Evolutionary conservation across 192 early-diverging fungal species (phyloP).

Genomic region (Hyaloraphidium curvatum): DNA sequence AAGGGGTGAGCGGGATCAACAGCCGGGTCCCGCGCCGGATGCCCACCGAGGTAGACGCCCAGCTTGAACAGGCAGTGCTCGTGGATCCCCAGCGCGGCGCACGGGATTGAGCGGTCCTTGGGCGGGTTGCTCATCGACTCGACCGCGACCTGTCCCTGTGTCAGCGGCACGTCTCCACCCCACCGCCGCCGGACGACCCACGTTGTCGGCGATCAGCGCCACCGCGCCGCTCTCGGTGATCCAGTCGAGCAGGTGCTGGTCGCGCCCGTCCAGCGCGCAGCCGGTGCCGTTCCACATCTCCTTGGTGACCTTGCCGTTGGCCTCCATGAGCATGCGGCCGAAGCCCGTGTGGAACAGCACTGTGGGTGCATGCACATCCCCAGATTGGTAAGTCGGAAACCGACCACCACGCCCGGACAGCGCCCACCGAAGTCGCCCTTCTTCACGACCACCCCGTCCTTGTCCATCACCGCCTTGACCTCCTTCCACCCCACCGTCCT

Average conservation of each 20-base stretch:
- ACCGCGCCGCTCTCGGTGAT: neutral
- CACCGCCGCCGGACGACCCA: too few species aligned
- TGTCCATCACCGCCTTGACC: neutral
- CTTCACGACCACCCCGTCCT: neutral
- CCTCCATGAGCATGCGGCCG: neutral
- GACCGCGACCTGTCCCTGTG: too few species aligned
- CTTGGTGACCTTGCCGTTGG: neutral
- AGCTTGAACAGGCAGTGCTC: neutral
- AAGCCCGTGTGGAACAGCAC: slow-evolving; percentile 4
- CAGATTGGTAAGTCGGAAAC: neutral
- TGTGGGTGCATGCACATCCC: neutral
- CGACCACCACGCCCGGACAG: neutral
- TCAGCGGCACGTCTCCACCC: too few species aligned
- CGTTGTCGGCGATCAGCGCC: neutral
- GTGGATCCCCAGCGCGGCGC: neutral
- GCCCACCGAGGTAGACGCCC: neutral
- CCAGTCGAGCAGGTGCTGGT: neutral
- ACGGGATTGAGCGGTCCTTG: too few species aligned
- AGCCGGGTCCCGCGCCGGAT: too few species aligned
- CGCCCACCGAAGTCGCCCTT: neutral
- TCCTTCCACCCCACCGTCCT: neutral
- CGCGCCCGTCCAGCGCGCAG: neutral
- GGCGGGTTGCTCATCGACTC: too few species aligned
- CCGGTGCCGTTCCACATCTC: neutral
- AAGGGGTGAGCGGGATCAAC: too few species aligned